Evolutionary conservation across 2,329 filamentous ascomycete species (phyloP).

Genomic region (Scleromitrula shiraiana): DNA sequence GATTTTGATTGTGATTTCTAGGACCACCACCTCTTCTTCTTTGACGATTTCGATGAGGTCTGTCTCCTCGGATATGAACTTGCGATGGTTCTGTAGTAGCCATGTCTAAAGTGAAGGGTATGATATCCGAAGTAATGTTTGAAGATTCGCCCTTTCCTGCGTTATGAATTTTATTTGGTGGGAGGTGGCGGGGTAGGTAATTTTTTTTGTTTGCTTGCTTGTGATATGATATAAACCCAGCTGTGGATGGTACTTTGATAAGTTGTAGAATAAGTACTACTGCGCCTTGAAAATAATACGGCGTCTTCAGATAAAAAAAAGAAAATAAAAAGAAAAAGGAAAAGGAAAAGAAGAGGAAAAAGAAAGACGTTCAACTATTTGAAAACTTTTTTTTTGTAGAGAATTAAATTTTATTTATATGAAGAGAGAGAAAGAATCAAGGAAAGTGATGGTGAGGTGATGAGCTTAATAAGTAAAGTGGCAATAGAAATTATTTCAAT

Average conservation of each 20-base stretch:
- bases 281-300: constrained; percentile 29
- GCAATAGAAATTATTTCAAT: background rate
- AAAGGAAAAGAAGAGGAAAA: background rate
- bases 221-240: background rate
- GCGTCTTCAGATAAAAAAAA: constrained; percentile 26
- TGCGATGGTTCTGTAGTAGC: constrained; percentile 14
- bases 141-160: constrained; percentile 1
- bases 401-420: too few relatives aligned
- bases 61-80: constrained; percentile 14
- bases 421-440: too few relatives aligned
- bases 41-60: constrained; percentile 19
- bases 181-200: constrained; percentile 11
- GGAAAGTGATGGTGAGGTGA: too few relatives aligned
- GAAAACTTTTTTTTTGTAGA: background rate
- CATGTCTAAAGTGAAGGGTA: constrained; percentile 15
- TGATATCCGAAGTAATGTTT: background rate
- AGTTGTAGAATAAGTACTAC: background rate
- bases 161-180: background rate
- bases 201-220: too few relatives aligned
- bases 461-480: too few relatives aligned
- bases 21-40: constrained; percentile 22
- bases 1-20: constrained; percentile 12
- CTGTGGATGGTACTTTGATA: background rate
- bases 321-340: constrained; percentile 9
- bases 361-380: background rate